These are phyloP conservation scores for Lactarius hatsudake DNA, from an alignment of 768 basidiomycete genomes.

Conservation along the genomic window DNA sequence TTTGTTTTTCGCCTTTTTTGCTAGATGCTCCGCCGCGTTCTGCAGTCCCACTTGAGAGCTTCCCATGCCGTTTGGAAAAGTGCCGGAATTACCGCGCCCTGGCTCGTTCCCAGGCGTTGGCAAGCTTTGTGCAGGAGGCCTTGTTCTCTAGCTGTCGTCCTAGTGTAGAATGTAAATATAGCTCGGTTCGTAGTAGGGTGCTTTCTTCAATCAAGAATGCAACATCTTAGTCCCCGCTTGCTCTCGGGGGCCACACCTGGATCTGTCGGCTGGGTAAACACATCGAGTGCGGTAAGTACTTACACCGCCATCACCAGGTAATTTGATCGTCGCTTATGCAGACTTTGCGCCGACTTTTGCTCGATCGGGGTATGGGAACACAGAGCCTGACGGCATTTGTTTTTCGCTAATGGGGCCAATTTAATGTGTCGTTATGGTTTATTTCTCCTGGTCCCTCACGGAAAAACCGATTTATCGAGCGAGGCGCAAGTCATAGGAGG, in stretches of 20 bases:
- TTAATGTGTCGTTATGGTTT: background rate
- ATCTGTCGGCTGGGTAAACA: background rate
- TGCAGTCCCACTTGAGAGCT: background rate
- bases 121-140: background rate
- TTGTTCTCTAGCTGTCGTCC: background rate
- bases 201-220: background rate
- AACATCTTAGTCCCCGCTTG: background rate
- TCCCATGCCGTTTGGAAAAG: background rate
- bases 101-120: background rate
- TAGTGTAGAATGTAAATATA: background rate
- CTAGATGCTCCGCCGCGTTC: background rate
- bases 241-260: too few species aligned
- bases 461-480: background rate
- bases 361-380: conserved; percentile 11
- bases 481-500: background rate
- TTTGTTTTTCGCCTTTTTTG: background rate
- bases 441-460: conserved; percentile 16
- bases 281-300: background rate
- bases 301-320: background rate
- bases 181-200: background rate
- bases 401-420: background rate
- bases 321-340: background rate
- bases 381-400: conserved; percentile 9
- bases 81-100: background rate
- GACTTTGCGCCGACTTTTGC: conserved; percentile 7